Percentiles rank a stretch among this genome's conserved stretches.
Evolutionary conservation across 495 filamentous ascomycete genomes (phyloP).

Genomic region (Penicillium psychrofluorescens): DNA sequence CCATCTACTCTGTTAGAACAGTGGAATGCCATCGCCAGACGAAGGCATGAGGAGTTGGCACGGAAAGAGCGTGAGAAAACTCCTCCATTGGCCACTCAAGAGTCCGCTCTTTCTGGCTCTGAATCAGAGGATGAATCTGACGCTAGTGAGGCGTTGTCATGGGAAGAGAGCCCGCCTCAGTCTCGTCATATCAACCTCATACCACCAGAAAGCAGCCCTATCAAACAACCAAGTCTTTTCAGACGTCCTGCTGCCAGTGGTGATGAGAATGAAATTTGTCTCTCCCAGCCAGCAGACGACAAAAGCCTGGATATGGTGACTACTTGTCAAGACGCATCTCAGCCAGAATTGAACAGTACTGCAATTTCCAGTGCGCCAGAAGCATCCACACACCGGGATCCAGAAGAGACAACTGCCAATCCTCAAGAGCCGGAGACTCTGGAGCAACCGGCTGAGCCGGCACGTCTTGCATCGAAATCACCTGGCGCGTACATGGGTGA

Average conservation of each 20-base stretch:
- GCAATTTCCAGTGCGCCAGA: not conserved
- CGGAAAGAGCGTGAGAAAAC: not conserved
- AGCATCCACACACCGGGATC: not conserved
- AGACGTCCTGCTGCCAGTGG: too few relatives aligned
- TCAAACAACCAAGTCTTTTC: not conserved
- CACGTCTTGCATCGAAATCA: conserved; percentile 1
- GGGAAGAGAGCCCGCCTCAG: not conserved
- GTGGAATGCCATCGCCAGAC: conserved; percentile 34
- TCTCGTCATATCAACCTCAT: conserved; percentile 3
- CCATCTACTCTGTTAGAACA: conserved; percentile 23
- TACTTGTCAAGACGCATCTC: not conserved
- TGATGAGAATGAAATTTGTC: not conserved
- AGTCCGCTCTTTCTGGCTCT: conserved; percentile 4
- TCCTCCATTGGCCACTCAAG: conserved; percentile 1
- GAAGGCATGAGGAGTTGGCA: conserved; percentile 4
- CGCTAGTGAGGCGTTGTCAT: too few relatives aligned
- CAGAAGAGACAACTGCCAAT: too few relatives aligned
- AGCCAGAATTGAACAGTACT: not conserved
- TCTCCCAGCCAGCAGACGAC: not conserved
- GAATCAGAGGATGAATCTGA: conserved; percentile 1
- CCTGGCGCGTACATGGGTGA: conserved; percentile 17
- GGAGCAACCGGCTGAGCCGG: too few relatives aligned
- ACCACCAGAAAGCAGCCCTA: conserved; percentile 22
- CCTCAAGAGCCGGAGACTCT: too few relatives aligned
- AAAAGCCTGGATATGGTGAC: not conserved